Evolutionary conservation across 1,139 yeast species (phyloP).

Genomic region (Nematodospora anomalae): DNA sequence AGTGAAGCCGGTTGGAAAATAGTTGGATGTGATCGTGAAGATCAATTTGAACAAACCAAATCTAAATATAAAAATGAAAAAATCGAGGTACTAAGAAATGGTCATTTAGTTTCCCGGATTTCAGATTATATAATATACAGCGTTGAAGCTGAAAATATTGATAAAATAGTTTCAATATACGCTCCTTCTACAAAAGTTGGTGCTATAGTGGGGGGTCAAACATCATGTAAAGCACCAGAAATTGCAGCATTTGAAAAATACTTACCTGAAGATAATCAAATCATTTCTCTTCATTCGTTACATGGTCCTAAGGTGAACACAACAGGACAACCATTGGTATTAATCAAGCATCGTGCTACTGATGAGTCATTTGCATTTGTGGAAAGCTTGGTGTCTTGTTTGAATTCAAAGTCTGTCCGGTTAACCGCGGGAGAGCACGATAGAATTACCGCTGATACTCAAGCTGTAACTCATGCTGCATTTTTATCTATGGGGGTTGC

Average conservation of each 20-base stretch:
- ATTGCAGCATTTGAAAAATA: constrained; percentile 77
- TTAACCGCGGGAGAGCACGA: constrained; percentile 87
- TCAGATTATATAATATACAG: constrained; percentile 84
- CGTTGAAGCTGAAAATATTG: constrained; percentile 86
- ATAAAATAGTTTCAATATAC: constrained; percentile 65
- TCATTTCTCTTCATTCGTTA: constrained; percentile 83
- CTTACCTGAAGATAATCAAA: constrained; percentile 76
- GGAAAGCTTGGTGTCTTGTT: constrained; percentile 62
- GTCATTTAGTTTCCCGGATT: constrained; percentile 76
- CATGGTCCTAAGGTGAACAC: constrained; percentile 94
- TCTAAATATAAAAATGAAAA: constrained; percentile 41
- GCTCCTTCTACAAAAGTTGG: constrained; percentile 89
- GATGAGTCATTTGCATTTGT: constrained; percentile 61
- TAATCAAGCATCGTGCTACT: constrained; percentile 71
- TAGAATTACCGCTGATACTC: constrained; percentile 94
- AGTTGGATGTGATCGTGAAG: constrained; percentile 87
- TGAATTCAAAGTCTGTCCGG: constrained; percentile 76
- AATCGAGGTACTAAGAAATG: constrained; percentile 65
- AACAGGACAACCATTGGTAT: constrained; percentile 87
- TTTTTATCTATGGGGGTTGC: constrained; percentile 96
- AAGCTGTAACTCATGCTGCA: constrained; percentile 98
- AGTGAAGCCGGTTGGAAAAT: constrained; percentile 87
- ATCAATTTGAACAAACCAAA: constrained; percentile 49
- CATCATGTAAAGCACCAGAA: constrained; percentile 92
- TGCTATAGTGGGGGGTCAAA: constrained; percentile 96